Evolutionary conservation across 176 grass and related monocot genomes (phyloP).

Genomic region (Lolium rigidum): DNA sequence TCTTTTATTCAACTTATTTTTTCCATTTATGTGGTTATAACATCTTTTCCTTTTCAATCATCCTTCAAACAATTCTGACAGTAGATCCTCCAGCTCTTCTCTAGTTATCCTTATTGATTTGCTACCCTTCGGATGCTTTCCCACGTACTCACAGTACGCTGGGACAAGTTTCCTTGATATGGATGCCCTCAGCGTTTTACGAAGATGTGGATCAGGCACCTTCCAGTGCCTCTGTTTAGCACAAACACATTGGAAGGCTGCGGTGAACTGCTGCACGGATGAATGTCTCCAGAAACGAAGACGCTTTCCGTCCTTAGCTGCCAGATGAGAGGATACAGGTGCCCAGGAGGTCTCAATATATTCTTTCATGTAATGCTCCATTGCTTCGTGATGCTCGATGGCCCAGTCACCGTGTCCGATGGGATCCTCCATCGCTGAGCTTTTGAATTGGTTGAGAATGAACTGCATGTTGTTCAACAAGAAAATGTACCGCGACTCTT

Average conservation of each 20-base stretch:
- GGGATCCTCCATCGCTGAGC: neutral
- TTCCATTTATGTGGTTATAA: too few relatives aligned
- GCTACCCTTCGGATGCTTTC: neutral
- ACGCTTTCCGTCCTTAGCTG: neutral
- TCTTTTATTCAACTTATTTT: too few relatives aligned
- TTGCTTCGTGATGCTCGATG: neutral
- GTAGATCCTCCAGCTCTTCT: neutral
- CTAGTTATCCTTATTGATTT: neutral
- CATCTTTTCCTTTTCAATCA: neutral
- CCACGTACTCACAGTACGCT: too few relatives aligned
- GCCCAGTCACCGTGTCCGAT: neutral
- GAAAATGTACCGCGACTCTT: slow-evolving; percentile 11
- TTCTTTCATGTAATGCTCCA: neutral
- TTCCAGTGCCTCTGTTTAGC: slow-evolving; percentile 29
- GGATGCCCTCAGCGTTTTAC: too few relatives aligned
- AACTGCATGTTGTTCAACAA: slow-evolving; percentile 21
- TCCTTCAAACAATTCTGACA: slow-evolving; percentile 33
- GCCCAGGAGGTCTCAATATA: slow-evolving; percentile 9
- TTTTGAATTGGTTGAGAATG: neutral
- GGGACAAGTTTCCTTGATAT: too few relatives aligned
- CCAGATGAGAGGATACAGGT: slow-evolving; percentile 3
- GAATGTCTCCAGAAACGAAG: slow-evolving; percentile 28
- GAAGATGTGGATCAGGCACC: slow-evolving; percentile 23
- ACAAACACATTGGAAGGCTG: slow-evolving; percentile 1
- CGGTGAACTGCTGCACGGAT: neutral